These are phyloP conservation scores for Huntiella savannae DNA, from an alignment of 2,329 filamentous ascomycete genomes.

Conservation along the genomic window DNA sequence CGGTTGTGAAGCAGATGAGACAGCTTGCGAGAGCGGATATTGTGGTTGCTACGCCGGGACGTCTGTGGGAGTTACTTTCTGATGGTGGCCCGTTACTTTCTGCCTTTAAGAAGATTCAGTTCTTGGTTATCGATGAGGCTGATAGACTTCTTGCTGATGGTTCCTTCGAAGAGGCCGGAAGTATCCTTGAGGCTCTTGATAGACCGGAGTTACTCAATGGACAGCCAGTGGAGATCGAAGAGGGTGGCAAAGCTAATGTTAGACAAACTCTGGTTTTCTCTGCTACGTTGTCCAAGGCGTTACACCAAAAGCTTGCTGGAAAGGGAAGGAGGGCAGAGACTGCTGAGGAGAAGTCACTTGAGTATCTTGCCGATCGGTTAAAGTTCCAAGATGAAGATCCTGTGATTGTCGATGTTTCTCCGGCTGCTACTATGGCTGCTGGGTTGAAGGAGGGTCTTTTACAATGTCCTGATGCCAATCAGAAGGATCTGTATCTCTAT, in stretches of 20 bases:
- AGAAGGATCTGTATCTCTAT: constrained; percentile 95
- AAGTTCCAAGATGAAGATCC: constrained; percentile 72
- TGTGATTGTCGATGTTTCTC: constrained; percentile 84
- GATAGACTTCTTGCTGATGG: constrained; percentile 82
- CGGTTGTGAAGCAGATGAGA: constrained; percentile 85
- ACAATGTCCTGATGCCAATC: constrained; percentile 66
- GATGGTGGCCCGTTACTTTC: constrained; percentile 49
- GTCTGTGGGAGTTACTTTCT: constrained; percentile 85
- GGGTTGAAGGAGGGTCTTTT: constrained; percentile 75
- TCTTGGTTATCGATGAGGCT: constrained; percentile 83
- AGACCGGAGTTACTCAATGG: constrained; percentile 32
- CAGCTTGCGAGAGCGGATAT: constrained; percentile 72
- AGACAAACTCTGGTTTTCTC: constrained; percentile 92
- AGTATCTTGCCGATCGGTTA: constrained; percentile 50
- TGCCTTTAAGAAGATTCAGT: constrained; percentile 54
- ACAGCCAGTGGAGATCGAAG: background rate
- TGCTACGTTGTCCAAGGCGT: constrained; percentile 77
- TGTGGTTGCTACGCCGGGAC: constrained; percentile 79
- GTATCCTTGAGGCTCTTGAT: constrained; percentile 70
- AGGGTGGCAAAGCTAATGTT: constrained; percentile 29
- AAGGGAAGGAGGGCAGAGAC: constrained; percentile 41
- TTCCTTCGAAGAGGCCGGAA: constrained; percentile 83
- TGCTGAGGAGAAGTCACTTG: constrained; percentile 60
- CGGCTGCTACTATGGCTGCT: constrained; percentile 70
- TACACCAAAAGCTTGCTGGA: constrained; percentile 79